A percentile compares a stretch with the other conserved stretches of the same genome.
These are phyloP conservation scores for Apiospora koreana DNA, from an alignment of 2,329 filamentous ascomycete genomes.

Conservation along the genomic window DNA sequence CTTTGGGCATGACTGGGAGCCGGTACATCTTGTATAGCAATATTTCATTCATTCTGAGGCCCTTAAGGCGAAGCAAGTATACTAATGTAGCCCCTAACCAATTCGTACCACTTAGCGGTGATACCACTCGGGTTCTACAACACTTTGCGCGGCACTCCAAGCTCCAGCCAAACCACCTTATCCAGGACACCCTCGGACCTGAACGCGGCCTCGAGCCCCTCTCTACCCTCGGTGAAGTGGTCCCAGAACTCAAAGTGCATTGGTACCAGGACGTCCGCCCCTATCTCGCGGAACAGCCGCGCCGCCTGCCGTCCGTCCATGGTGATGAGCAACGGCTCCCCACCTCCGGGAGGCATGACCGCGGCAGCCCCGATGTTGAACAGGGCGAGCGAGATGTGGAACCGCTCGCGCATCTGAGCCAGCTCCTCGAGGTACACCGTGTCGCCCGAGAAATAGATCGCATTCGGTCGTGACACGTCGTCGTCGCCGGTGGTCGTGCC, in stretches of 20 bases:
- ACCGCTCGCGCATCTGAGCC: conserved; percentile 33
- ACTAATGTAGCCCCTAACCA: too few species aligned
- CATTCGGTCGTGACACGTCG: conserved; percentile 36
- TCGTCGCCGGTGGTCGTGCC: conserved; percentile 33
- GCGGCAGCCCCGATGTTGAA: conserved; percentile 42
- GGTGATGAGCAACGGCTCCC: conserved; percentile 38
- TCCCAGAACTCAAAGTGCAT: conserved; percentile 50
- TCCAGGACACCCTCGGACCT: conserved; percentile 35
- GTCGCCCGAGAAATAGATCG: conserved; percentile 50
- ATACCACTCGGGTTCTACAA: not conserved
- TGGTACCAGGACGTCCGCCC: conserved; percentile 43
- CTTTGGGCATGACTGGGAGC: too few species aligned
- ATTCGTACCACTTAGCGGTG: too few species aligned
- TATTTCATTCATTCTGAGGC: too few species aligned
- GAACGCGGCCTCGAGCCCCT: conserved; percentile 33
- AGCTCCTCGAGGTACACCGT: conserved; percentile 48
- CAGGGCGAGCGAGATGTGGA: conserved; percentile 39
- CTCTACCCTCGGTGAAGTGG: conserved; percentile 41
- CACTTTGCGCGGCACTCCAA: conserved; percentile 19
- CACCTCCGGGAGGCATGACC: conserved; percentile 21
- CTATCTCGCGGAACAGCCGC: conserved; percentile 38
- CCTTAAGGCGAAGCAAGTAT: too few species aligned
- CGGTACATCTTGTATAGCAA: too few species aligned
- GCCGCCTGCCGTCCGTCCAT: conserved; percentile 45
- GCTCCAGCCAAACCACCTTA: conserved; percentile 37